Evolutionary conservation across 371 early-diverging fungal genomes (phyloP), one percentile per base, ranked within the genome.

Genomic region (Coemansia sp.): DNA sequence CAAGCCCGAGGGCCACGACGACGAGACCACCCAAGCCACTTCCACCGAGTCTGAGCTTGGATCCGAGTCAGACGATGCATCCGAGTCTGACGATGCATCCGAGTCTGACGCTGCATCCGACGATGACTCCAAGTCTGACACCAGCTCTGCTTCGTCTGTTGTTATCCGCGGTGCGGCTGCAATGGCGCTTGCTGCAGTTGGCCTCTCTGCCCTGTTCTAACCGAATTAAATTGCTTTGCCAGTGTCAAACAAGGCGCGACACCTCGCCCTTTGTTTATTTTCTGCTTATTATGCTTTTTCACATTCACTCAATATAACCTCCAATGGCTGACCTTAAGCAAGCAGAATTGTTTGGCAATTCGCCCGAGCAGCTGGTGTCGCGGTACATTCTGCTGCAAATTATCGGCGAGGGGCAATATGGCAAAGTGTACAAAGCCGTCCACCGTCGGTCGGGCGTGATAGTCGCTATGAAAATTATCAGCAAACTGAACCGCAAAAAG

Each of bases 361-460:
- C 41, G 40, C 26, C 56, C 24, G 28, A 24, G n/a, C 57, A 53
- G 26, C 71, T 66, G 6, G 46, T 62, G 4, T 70, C 73, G 36
- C 58, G 67, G 39, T 81, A 81, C 69, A 73, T 73, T 49, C 61
- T 80, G 49, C 65, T 81, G 32, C 71, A 75, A 41, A 67, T 79
- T 9, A 69, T 81, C 5, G 82, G 82, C 49, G 80, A 81, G 46
- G 82, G 82, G n/a, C 82, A 81, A 56, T 81, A 79, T 54, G 82
- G 82, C 64, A 76, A 75, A 41, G 82, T 81, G 41, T 75, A 66
- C 66, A 81, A 79, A 58, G 82, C 80, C 1, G 29, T 80, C 39
- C 65, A 77, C 52, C 67, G 80, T 1, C 63, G 68, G 19, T 66
- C 67, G 2, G 76, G 80, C 2, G 67, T 76, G 0, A 40, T 80